Percentiles rank a stretch among this genome's conserved stretches.
These are phyloP conservation scores for Mycena olivaceomarginata DNA, from an alignment of 768 basidiomycete genomes.

Conservation along the genomic window DNA sequence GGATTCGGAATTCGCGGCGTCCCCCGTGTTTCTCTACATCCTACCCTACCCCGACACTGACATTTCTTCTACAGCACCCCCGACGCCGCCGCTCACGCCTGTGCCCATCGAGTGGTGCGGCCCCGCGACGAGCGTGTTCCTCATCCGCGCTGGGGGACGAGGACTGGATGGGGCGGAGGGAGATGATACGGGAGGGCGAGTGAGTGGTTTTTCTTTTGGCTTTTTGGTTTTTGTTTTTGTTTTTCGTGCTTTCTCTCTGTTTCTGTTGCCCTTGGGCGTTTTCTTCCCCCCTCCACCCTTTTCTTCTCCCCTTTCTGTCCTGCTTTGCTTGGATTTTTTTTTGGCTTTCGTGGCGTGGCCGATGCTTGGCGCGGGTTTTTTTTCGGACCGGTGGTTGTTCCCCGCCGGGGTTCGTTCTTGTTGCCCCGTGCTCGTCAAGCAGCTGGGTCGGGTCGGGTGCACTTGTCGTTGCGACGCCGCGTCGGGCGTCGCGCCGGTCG, in stretches of 20 bases:
- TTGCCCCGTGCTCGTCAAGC: too few relatives aligned
- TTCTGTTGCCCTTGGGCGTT: neutral
- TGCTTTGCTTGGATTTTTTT: too few relatives aligned
- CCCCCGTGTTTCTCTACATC: too few relatives aligned
- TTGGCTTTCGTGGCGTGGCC: too few relatives aligned
- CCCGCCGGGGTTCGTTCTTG: neutral
- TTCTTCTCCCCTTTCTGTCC: neutral
- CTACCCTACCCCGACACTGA: too few relatives aligned
- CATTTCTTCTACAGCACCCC: neutral
- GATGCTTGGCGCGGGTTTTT: too few relatives aligned
- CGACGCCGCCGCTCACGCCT: slow-evolving; percentile 25
- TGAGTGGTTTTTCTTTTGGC: slow-evolving; percentile 20
- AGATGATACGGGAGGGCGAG: slow-evolving; percentile 24
- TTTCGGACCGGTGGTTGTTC: neutral
- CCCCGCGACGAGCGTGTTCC: slow-evolving; percentile 28
- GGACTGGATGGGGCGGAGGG: slow-evolving; percentile 41
- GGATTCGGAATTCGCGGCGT: too few relatives aligned
- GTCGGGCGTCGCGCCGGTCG: neutral
- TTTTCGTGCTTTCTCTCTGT: neutral
- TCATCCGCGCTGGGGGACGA: slow-evolving; percentile 44
- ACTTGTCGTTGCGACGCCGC: neutral
- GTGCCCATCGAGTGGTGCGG: slow-evolving; percentile 39
- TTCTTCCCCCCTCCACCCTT: too few relatives aligned
- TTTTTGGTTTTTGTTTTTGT: neutral
- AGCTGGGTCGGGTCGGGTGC: too few relatives aligned